phyloP scores from a whole-genome alignment of 768 basidiomycete species.

The Nidularia sp. region DNA sequence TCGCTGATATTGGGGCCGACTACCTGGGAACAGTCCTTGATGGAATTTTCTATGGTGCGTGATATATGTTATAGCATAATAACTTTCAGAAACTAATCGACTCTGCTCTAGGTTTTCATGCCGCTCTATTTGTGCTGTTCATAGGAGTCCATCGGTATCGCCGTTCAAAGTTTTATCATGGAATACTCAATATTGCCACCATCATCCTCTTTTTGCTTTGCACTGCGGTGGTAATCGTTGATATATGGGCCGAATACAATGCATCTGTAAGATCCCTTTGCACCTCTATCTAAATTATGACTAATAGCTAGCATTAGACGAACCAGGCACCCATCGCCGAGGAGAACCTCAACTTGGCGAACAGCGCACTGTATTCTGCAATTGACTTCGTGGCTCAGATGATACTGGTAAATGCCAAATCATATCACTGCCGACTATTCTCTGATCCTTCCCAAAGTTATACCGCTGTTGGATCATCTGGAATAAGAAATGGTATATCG shows the following conservation, averaged over 20 bases:
- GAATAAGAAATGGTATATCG: neutral
- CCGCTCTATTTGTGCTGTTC: neutral
- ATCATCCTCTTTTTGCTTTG: neutral
- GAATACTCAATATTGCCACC: neutral
- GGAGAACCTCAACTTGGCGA: neutral
- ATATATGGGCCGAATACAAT: neutral
- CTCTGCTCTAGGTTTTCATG: neutral
- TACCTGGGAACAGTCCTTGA: no score
- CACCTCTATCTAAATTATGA: neutral
- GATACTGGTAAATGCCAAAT: neutral
- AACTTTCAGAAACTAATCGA: no score
- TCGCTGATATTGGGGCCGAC: no score
- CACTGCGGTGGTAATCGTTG: neutral
- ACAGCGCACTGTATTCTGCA: neutral
- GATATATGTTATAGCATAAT: no score
- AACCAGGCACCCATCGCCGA: neutral
- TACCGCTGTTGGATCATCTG: neutral
- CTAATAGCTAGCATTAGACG: neutral
- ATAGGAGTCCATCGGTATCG: neutral
- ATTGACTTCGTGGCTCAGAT: neutral
- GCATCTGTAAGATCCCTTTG: neutral
- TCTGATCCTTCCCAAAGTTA: neutral
- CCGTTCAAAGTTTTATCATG: neutral
- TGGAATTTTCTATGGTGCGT: no score
- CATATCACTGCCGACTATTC: neutral